These are phyloP conservation scores for Coemansia aciculifera DNA, from an alignment of 192 early-diverging fungal species.

Conservation along the genomic window DNA sequence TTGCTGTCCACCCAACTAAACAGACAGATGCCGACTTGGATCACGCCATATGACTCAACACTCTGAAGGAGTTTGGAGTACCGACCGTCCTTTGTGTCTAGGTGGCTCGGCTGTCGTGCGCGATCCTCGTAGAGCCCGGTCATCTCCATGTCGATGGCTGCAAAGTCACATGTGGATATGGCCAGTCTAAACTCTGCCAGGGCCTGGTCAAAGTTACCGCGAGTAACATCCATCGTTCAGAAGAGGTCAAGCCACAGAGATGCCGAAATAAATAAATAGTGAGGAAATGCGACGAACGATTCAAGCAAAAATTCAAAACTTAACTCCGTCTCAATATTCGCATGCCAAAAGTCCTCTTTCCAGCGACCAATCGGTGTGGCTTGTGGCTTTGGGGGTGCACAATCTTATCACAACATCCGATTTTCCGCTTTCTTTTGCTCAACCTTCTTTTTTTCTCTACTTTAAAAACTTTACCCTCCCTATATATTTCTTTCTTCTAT, in stretches of 20 bases:
- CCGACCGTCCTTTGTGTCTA: constrained; percentile 59
- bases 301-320: not conserved
- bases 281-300: too few relatives aligned
- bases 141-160: constrained; percentile 52
- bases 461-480: not conserved
- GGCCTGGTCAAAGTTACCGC: constrained; percentile 32
- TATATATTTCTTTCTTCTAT: not conserved
- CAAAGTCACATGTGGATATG: constrained; percentile 40
- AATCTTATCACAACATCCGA: not conserved
- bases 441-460: constrained; percentile 1
- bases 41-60: constrained; percentile 58
- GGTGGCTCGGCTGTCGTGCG: constrained; percentile 26
- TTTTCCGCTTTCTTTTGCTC: constrained; percentile 4
- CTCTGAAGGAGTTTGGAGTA: constrained; percentile 59
- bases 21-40: constrained; percentile 83
- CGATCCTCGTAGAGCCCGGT: constrained; percentile 44
- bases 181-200: constrained; percentile 30
- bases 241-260: not conserved
- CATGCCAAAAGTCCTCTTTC: not conserved
- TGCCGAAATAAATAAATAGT: not conserved
- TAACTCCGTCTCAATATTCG: too few relatives aligned
- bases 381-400: not conserved
- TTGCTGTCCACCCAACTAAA: constrained; percentile 66
- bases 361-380: not conserved
- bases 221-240: constrained; percentile 41